Base-by-base conservation (phyloP, 306 rosid genomes). In the Ziziphus jujuba region DNA sequence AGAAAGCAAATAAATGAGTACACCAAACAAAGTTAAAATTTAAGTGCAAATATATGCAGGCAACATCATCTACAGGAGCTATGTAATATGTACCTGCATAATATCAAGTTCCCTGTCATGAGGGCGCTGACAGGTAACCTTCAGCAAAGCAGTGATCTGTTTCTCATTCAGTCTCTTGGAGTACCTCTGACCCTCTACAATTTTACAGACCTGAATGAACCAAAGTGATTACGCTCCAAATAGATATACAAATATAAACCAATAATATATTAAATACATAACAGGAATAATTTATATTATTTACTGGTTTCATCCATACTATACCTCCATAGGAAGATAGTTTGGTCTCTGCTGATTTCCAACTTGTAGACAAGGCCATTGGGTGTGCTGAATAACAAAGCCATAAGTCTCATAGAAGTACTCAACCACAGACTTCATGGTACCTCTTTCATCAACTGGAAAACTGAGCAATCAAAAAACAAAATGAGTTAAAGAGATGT, bases 311-410 rank as follows among this genome's bases (percentile, higher is more conserved):
- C 17, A 21, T 3, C 25, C 17, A 55, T 31, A 22, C 9, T 40
- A 67, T 70, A 95, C 99, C 87, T 95, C 99, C 99, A 95, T 95
- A 1, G 97, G 99, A 9, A 95, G 66, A 79, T 95, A 95, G 72
- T 95, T 95, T 0, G 99, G 96, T 6, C 99, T 75, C 70, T 95
- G 97, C 20, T 82, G 81, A 63, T 91, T 95, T 23, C 99, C 99
- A 10, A 91, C 99, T 88, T 88, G 97, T 60, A 95, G 81, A 71
- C 99, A 95, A 57, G 99, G 99, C 97, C 90, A 95, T 28, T 95
- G 97, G 2, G 89, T 84, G 64, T 95, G 95, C 59, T 90, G 95
- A 66, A 95, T 95, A 17, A 45, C 84, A 50, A 88, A 90, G 2
- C 96, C 92, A n/a, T 95, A 95, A 3, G 97, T 95, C 59, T 95